phyloP scores from a whole-genome alignment of 768 basidiomycete genomes.

The Podaxis pistillaris region DNA sequence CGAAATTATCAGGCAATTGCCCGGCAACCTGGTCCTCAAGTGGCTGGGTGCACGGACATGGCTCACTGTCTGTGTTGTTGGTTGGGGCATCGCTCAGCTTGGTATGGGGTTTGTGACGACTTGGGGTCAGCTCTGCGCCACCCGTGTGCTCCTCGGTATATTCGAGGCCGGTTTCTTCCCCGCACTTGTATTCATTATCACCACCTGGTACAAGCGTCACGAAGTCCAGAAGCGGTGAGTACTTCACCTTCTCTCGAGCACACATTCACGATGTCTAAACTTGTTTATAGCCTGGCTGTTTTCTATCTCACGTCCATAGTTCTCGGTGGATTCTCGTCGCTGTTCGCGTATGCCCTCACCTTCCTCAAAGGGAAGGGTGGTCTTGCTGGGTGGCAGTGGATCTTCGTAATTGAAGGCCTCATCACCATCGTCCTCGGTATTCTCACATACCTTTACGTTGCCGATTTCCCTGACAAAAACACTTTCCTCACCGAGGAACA shows the following conservation, averaged over 20 bases:
- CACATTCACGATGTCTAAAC: not conserved
- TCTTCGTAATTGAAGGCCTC: slow-evolving; percentile 34
- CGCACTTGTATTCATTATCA: slow-evolving; percentile 38
- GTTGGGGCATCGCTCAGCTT: slow-evolving; percentile 31
- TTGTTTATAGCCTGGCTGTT: slow-evolving; percentile 23
- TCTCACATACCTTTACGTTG: slow-evolving; percentile 29
- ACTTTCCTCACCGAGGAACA: slow-evolving; percentile 34
- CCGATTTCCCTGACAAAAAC: slow-evolving; percentile 35
- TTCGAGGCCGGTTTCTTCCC: slow-evolving; percentile 43
- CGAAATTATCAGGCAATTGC: slow-evolving; percentile 19
- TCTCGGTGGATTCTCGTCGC: slow-evolving; percentile 28
- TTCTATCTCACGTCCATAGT: slow-evolving; percentile 32
- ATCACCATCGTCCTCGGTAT: slow-evolving; percentile 30
- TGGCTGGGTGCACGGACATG: slow-evolving; percentile 28
- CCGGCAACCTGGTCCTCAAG: slow-evolving; percentile 28
- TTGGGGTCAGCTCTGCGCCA: slow-evolving; percentile 26
- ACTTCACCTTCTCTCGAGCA: not conserved
- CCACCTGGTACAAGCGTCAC: slow-evolving; percentile 41
- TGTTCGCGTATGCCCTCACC: slow-evolving; percentile 29
- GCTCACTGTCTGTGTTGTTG: slow-evolving; percentile 28
- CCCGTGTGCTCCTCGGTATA: slow-evolving; percentile 26
- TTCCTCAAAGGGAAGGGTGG: slow-evolving; percentile 26
- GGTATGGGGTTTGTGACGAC: slow-evolving; percentile 32
- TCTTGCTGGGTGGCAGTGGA: slow-evolving; percentile 37
- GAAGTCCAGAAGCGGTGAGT: slow-evolving; percentile 39